These are phyloP conservation scores for Peronosclerospora sorghi DNA, from an alignment of 352 stramenopile species.

Conservation along the genomic window DNA sequence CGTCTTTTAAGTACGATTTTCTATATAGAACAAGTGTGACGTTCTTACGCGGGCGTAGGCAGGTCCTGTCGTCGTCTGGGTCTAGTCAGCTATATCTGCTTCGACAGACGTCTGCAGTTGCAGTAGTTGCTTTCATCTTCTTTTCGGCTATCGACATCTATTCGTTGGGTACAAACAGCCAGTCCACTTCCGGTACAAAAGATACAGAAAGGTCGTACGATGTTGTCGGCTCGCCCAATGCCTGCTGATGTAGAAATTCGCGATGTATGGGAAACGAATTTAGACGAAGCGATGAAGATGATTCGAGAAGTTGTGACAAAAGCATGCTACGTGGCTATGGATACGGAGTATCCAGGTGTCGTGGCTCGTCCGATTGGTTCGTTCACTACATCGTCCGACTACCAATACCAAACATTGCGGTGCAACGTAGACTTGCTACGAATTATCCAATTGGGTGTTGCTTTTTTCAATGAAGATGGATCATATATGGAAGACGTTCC, in stretches of 20 bases:
- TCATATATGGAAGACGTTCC: constrained; percentile 91
- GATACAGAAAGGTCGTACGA: background rate
- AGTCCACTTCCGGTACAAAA: constrained; percentile 2
- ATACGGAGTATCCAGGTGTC: constrained; percentile 99
- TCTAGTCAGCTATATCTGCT: background rate
- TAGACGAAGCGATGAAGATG: constrained; percentile 92
- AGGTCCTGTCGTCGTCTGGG: constrained; percentile 1
- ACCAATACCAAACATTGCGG: constrained; percentile 97
- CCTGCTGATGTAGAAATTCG: constrained; percentile 87
- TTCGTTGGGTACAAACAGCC: constrained; percentile 4
- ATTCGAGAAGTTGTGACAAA: constrained; percentile 94
- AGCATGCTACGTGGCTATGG: constrained; percentile 98
- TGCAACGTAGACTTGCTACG: constrained; percentile 98
- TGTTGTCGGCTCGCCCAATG: constrained; percentile 42
- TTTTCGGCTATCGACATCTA: constrained; percentile 1
- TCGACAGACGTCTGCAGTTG: constrained; percentile 7
- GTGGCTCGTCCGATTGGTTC: constrained; percentile 96
- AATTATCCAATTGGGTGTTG: constrained; percentile 98
- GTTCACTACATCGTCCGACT: constrained; percentile 91
- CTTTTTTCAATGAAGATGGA: constrained; percentile 93
- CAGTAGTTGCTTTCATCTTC: background rate
- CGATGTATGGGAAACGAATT: constrained; percentile 88
- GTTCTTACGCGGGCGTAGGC: constrained; percentile 6
- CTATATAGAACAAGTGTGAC: background rate
- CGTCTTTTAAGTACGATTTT: constrained; percentile 8